Base-by-base conservation (phyloP, 2,329 filamentous ascomycete species). In the Trichocomaceae sp. region DNA sequence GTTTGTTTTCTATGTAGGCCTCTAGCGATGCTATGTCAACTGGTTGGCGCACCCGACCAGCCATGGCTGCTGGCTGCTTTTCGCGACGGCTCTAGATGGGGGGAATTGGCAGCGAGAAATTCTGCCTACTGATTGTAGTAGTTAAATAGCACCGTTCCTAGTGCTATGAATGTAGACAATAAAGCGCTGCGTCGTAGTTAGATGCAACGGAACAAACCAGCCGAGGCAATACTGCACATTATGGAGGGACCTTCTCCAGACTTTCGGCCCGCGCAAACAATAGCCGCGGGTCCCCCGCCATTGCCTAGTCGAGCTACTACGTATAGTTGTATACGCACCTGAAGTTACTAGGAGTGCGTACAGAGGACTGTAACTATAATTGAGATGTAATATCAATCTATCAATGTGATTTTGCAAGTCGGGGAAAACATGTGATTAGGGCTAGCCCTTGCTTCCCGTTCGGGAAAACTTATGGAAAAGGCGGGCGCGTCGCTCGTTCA, bases 41-140 rank as follows among this genome's bases (percentile, higher is more conserved):
- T 44, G 89, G 88, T 70, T 99, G 93, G 69, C 93, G 85, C 56
- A 99, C 85, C 60, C 80, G 79, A 64, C 92, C 92, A 52, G 93
- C 92, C 92, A 96, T 86, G 58, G 52, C 26, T 29, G 26, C 26
- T 8, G 10, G 26, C 67, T 53, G 50, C 31, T 47, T 41, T 41
- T 13, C 19, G 19, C 26, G 26, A 5, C 5, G 26, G 26, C 26
- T 37, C 29, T 15, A 22, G 39, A 33, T 47, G 44, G 31, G 2
- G 17, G 19, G 13, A 12, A 23, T 35, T 12, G 5, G 17, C 15
- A 19, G 5, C 13, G 35, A 9, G 5, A 39, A 4, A 8, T 26
- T 26, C 23, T 26, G 35, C 5, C 13, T n/a, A 12, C 12, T 17
- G n/a, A 19, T 41, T 17, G 39, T 20, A 4, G 23, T 7, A 26